Evolutionary conservation across 495 filamentous ascomycete species (phyloP).

Genomic region (Lasiosphaeriaceae sp.): DNA sequence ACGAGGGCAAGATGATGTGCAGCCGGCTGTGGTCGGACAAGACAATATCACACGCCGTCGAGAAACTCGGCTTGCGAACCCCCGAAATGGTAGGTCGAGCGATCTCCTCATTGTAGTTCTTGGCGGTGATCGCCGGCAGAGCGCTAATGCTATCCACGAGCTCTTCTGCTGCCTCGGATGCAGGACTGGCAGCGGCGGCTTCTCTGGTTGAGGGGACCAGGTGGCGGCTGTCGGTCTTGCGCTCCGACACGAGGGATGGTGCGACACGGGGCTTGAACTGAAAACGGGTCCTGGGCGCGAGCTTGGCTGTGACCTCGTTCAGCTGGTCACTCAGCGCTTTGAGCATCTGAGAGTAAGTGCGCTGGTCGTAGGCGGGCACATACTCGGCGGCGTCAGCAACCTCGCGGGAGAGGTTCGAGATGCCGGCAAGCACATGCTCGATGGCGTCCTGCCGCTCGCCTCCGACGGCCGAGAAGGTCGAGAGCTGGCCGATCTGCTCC

Average conservation of each 20-base stretch:
- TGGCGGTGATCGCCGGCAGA: slow-evolving; percentile 26
- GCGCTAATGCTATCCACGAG: slow-evolving; percentile 27
- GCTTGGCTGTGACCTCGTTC: slow-evolving; percentile 37
- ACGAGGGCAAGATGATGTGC: slow-evolving; percentile 71
- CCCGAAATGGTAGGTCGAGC: slow-evolving; percentile 20
- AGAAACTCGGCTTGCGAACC: slow-evolving; percentile 58
- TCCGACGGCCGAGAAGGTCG: slow-evolving; percentile 29
- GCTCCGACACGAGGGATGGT: slow-evolving; percentile 6
- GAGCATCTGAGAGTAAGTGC: slow-evolving; percentile 39
- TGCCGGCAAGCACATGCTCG: slow-evolving; percentile 39
- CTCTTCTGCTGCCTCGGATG: slow-evolving; percentile 12
- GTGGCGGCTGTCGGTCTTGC: slow-evolving; percentile 7
- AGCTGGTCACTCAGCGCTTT: slow-evolving; percentile 41
- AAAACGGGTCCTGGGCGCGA: slow-evolving; percentile 41
- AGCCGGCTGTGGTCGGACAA: slow-evolving; percentile 58
- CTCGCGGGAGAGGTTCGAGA: slow-evolving; percentile 40
- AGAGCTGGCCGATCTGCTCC: slow-evolving; percentile 37
- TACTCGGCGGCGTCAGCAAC: slow-evolving; percentile 43
- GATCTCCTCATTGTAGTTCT: slow-evolving; percentile 52
- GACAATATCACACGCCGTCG: slow-evolving; percentile 54
- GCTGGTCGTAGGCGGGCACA: slow-evolving; percentile 44
- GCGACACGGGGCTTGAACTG: slow-evolving; percentile 40
- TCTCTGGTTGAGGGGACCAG: neutral
- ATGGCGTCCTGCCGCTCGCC: slow-evolving; percentile 45
- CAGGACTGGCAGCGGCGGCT: neutral